A percentile compares a stretch with the other conserved stretches of the same genome.
Evolutionary conservation across 2,329 filamentous ascomycete genomes (phyloP).

Genomic region (Colletotrichum salicis): DNA sequence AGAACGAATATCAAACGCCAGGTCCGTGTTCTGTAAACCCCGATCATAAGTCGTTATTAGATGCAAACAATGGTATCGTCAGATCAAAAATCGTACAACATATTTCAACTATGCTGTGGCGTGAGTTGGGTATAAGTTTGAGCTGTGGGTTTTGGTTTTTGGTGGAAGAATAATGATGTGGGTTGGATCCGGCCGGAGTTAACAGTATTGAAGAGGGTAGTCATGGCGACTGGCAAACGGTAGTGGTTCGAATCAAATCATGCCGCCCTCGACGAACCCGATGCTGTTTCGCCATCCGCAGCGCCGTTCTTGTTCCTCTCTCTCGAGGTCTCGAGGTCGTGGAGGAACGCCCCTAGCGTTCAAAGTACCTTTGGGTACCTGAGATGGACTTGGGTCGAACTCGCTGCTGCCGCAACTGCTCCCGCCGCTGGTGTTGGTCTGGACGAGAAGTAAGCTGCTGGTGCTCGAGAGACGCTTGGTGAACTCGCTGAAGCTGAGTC

Average conservation of each 20-base stretch:
- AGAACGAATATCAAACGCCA: conserved; percentile 33
- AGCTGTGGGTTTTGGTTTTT: not conserved
- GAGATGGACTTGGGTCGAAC: conserved; percentile 51
- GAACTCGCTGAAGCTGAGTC: conserved; percentile 71
- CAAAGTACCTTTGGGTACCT: conserved; percentile 45
- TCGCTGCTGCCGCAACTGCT: conserved; percentile 62
- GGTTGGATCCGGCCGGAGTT: not conserved
- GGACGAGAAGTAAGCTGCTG: conserved; percentile 68
- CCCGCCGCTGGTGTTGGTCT: conserved; percentile 63
- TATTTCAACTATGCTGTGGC: conserved; percentile 23
- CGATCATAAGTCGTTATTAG: conserved; percentile 36
- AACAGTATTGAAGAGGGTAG: not conserved
- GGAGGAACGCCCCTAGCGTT: conserved; percentile 45
- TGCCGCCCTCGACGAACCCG: conserved; percentile 65
- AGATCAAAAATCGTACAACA: conserved; percentile 34
- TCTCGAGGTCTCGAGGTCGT: conserved; percentile 47
- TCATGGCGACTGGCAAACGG: not conserved
- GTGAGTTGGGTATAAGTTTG: conserved; percentile 29
- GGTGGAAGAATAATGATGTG: not conserved
- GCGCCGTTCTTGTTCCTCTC: conserved; percentile 53
- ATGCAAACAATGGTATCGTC: conserved; percentile 34
- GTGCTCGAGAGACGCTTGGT: conserved; percentile 70
- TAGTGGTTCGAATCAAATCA: conserved; percentile 54
- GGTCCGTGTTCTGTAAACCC: conserved; percentile 21
- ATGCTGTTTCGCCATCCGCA: conserved; percentile 69